phyloP scores from a whole-genome alignment of 1,139 yeast species.

The Taiozyma sp. region DNA sequence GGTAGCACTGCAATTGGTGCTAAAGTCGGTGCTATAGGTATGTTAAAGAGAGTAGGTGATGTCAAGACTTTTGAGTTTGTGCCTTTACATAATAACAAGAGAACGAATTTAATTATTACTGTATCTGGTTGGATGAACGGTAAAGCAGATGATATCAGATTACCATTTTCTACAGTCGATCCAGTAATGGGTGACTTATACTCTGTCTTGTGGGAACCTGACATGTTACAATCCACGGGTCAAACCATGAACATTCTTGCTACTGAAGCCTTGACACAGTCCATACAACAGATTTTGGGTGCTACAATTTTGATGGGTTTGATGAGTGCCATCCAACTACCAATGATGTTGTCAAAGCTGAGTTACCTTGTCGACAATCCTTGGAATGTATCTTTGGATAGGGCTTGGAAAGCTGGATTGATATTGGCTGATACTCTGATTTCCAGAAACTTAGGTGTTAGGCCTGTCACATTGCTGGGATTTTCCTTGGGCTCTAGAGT shows the following conservation, averaged over 20 bases:
- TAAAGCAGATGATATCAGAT: constrained; percentile 89
- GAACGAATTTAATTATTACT: constrained; percentile 85
- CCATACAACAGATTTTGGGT: constrained; percentile 93
- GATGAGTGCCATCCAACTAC: constrained; percentile 94
- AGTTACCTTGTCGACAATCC: constrained; percentile 93
- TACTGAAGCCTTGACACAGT: constrained; percentile 86
- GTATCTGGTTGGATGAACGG: constrained; percentile 99
- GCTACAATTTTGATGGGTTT: constrained; percentile 88
- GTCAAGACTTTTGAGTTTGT: constrained; percentile 91
- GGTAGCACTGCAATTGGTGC: constrained; percentile 94
- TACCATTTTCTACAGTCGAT: constrained; percentile 94
- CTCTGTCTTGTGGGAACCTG: constrained; percentile 96
- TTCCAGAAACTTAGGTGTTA: constrained; percentile 81
- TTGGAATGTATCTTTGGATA: constrained; percentile 93
- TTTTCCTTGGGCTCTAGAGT: constrained; percentile 93
- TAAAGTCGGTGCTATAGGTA: constrained; percentile 80
- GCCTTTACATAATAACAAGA: constrained; percentile 86
- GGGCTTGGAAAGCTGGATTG: constrained; percentile 97
- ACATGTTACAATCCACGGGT: constrained; percentile 93
- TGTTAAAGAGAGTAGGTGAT: constrained; percentile 82
- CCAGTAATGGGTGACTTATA: constrained; percentile 97
- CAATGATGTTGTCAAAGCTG: constrained; percentile 85
- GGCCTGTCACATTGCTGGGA: constrained; percentile 92
- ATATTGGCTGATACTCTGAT: constrained; percentile 88
- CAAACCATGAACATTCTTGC: constrained; percentile 93